phyloP scores from a whole-genome alignment of 75 land plant genomes.

The Pinus taeda region DNA sequence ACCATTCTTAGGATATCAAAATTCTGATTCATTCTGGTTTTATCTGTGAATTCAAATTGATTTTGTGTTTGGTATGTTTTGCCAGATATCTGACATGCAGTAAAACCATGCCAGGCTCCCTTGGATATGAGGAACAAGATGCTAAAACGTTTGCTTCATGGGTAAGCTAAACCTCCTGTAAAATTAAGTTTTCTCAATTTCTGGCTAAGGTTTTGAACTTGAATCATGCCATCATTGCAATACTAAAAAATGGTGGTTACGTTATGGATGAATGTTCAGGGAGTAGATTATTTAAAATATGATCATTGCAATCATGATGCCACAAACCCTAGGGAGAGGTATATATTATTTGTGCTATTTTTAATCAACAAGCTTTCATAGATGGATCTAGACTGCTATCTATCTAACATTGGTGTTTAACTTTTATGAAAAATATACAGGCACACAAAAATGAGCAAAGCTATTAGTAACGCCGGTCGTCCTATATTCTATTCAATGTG shows the following conservation, averaged over 20 bases:
- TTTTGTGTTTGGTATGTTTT: neutral
- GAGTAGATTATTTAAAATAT: slow-evolving; percentile 34
- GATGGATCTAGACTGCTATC: neutral
- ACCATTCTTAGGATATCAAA: neutral
- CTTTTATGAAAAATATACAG: slow-evolving; percentile 19
- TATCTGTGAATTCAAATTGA: too few relatives aligned
- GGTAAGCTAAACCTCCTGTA: slow-evolving; percentile 18
- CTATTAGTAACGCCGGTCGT: slow-evolving; percentile 63
- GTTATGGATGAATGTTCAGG: slow-evolving; percentile 17
- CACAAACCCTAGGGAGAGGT: slow-evolving; percentile 24
- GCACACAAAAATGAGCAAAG: slow-evolving; percentile 74
- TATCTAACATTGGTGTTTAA: neutral
- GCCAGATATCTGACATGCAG: slow-evolving; percentile 20
- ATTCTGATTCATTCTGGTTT: neutral
- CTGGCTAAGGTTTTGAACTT: too few relatives aligned
- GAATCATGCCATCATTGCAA: too few relatives aligned
- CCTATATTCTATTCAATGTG: slow-evolving; percentile 85
- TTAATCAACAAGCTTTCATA: neutral
- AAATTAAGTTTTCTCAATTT: too few relatives aligned
- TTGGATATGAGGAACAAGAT: slow-evolving; percentile 51
- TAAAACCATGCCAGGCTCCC: slow-evolving; percentile 56
- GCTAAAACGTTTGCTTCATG: slow-evolving; percentile 61
- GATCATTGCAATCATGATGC: slow-evolving; percentile 32
- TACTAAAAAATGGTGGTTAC: too few relatives aligned
- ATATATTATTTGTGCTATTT: neutral